phyloP scores from a whole-genome alignment of 2,329 filamentous ascomycete species.

The Dryadomyces sulphureus region DNA sequence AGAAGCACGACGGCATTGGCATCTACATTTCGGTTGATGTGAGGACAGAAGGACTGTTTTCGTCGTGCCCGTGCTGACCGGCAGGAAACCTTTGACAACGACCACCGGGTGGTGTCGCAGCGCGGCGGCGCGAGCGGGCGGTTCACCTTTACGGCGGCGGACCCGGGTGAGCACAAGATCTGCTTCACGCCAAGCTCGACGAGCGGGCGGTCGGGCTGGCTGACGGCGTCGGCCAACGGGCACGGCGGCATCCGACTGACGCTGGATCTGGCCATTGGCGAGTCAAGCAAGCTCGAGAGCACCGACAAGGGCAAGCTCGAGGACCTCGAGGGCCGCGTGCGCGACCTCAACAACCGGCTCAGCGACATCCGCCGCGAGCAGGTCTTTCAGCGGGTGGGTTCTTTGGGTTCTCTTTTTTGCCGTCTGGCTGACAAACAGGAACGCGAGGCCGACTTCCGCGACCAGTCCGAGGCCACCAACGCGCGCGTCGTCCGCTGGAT shows the following conservation, averaged over 20 bases:
- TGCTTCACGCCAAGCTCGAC: slow-evolving; percentile 81
- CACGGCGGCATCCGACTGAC: slow-evolving; percentile 71
- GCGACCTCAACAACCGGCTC: slow-evolving; percentile 75
- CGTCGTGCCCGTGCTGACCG: background rate
- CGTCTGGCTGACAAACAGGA: slow-evolving; percentile 41
- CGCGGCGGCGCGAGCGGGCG: slow-evolving; percentile 60
- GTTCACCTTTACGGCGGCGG: slow-evolving; percentile 91
- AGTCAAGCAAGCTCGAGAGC: slow-evolving; percentile 86
- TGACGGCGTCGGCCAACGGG: slow-evolving; percentile 41
- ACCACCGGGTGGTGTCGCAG: slow-evolving; percentile 90
- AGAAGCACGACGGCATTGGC: slow-evolving; percentile 57
- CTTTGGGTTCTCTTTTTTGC: background rate
- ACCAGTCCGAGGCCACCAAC: slow-evolving; percentile 92
- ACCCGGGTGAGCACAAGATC: slow-evolving; percentile 88
- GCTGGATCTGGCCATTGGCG: slow-evolving; percentile 85
- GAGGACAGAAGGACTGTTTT: slow-evolving; percentile 18
- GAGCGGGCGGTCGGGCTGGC: slow-evolving; percentile 55
- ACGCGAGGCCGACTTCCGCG: slow-evolving; percentile 93
- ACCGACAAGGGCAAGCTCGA: slow-evolving; percentile 86
- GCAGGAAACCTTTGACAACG: slow-evolving; percentile 86
- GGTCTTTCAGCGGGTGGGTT: slow-evolving; percentile 76
- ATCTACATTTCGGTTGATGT: slow-evolving; percentile 87
- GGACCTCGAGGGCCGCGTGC: slow-evolving; percentile 76
- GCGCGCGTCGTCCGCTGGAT: slow-evolving; percentile 87
- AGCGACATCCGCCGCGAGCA: slow-evolving; percentile 87